A percentile compares a stretch with the other conserved stretches of the same genome.
phyloP scores from a whole-genome alignment of 1,284 basidiomycete genomes.

The Entoloma clypeatum region DNA sequence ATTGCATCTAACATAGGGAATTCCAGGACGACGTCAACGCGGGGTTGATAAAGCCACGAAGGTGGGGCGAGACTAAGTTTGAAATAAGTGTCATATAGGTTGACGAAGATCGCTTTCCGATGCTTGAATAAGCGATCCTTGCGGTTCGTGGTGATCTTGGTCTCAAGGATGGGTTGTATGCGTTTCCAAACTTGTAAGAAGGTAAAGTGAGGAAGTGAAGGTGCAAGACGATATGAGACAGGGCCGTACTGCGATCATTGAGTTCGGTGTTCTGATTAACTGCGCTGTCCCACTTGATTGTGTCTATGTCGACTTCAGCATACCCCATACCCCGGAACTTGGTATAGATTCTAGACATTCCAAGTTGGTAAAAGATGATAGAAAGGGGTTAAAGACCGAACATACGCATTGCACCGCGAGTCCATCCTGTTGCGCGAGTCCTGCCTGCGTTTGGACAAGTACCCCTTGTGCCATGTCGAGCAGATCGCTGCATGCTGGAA shows the following conservation, averaged over 20 bases:
- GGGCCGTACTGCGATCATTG: constrained; percentile 18
- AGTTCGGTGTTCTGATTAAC: constrained; percentile 10
- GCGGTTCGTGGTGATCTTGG: constrained; percentile 10
- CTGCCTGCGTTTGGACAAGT: no score
- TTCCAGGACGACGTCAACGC: constrained; percentile 12
- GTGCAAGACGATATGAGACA: neutral
- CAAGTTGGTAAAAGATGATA: neutral
- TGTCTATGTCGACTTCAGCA: neutral
- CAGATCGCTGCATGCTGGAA: constrained; percentile 1
- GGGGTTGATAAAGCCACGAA: constrained; percentile 28
- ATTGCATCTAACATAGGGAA: constrained; percentile 21
- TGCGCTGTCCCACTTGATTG: neutral
- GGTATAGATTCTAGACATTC: constrained; percentile 1
- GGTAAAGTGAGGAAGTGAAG: neutral
- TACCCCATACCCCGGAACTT: constrained; percentile 8
- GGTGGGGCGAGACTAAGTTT: constrained; percentile 22
- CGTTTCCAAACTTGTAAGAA: constrained; percentile 22
- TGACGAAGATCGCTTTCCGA: constrained; percentile 14
- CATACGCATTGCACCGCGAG: no score
- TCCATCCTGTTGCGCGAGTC: no score
- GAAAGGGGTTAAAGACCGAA: no score
- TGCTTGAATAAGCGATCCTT: constrained; percentile 1
- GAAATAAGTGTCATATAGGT: constrained; percentile 23
- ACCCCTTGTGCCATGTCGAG: no score
- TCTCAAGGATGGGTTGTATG: constrained; percentile 20